These are phyloP conservation scores for Calocera cornea DNA, from an alignment of 768 basidiomycete species.

Conservation along the genomic window DNA sequence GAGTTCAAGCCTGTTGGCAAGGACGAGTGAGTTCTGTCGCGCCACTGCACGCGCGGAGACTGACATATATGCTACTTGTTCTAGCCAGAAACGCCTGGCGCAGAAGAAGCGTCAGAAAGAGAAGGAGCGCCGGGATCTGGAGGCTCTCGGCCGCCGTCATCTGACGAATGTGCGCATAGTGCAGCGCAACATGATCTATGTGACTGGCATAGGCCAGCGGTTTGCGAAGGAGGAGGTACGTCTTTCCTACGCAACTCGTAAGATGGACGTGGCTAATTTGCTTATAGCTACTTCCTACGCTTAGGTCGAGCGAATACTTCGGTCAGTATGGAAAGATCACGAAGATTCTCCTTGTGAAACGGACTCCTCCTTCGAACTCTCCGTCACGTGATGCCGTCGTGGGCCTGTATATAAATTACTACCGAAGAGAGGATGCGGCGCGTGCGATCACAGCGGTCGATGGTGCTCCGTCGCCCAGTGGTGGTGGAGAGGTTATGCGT, in stretches of 20 bases:
- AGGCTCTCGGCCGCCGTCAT: constrained; percentile 67
- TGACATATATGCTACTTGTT: constrained; percentile 11
- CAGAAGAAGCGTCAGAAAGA: constrained; percentile 93
- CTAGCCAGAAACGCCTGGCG: constrained; percentile 82
- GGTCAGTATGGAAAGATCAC: constrained; percentile 98
- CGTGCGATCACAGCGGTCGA: constrained; percentile 88
- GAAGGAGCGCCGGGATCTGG: constrained; percentile 90
- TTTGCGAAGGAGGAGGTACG: constrained; percentile 94
- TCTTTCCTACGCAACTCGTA: constrained; percentile 10
- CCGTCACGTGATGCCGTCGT: constrained; percentile 47
- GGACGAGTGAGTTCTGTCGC: constrained; percentile 63
- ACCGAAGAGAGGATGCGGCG: constrained; percentile 86
- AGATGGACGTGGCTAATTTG: background rate
- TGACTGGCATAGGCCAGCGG: constrained; percentile 84
- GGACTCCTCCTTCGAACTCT: constrained; percentile 53
- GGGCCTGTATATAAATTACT: constrained; percentile 94
- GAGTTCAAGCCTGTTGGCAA: constrained; percentile 91
- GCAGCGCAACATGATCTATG: constrained; percentile 90
- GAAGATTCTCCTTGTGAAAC: constrained; percentile 86
- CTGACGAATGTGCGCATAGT: constrained; percentile 92
- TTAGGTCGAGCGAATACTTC: constrained; percentile 92
- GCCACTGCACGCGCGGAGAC: constrained; percentile 1
- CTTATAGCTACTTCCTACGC: constrained; percentile 66
- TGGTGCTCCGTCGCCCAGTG: constrained; percentile 79
- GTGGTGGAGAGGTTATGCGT: constrained; percentile 75